Evolutionary conservation across 805 yeast species (phyloP).

Genomic region (Yamadazyma ubonensis): DNA sequence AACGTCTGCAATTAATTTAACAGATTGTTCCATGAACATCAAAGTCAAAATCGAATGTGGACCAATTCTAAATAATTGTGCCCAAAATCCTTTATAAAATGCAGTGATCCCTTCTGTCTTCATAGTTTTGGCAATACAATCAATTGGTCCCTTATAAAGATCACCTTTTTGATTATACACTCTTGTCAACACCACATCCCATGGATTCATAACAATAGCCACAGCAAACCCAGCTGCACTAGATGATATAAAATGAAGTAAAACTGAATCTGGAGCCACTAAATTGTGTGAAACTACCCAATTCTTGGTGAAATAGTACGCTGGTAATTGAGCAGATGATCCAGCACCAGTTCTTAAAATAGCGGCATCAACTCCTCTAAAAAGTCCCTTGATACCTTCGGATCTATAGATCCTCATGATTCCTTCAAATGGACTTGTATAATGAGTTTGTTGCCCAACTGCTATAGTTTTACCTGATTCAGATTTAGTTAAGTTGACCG

Average conservation of each 20-base stretch:
- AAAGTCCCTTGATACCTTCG: conserved; percentile 79
- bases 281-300: conserved; percentile 53
- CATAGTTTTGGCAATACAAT: conserved; percentile 83
- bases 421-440: conserved; percentile 69
- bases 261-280: conserved; percentile 58
- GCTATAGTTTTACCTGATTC: conserved; percentile 12
- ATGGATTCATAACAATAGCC: conserved; percentile 94
- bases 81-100: conserved; percentile 91
- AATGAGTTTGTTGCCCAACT: conserved; percentile 92
- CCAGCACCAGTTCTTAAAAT: conserved; percentile 93
- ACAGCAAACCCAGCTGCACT: conserved; percentile 88
- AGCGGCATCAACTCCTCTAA: conserved; percentile 93
- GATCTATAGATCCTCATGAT: conserved; percentile 54
- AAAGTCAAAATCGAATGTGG: conserved; percentile 91
- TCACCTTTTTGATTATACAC: conserved; percentile 92
- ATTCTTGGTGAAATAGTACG: conserved; percentile 75
- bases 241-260: conserved; percentile 69
- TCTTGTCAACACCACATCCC: conserved; percentile 93
- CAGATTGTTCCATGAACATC: conserved; percentile 94
- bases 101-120: conserved; percentile 82
- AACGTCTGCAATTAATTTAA: conserved; percentile 50
- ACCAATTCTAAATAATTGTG: conserved; percentile 87
- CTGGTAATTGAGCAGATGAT: conserved; percentile 91
- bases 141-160: conserved; percentile 81
- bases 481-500: conserved; percentile 20